phyloP scores from a whole-genome alignment of 192 early-diverging fungal species.

The Chytriomyces sp. region DNA sequence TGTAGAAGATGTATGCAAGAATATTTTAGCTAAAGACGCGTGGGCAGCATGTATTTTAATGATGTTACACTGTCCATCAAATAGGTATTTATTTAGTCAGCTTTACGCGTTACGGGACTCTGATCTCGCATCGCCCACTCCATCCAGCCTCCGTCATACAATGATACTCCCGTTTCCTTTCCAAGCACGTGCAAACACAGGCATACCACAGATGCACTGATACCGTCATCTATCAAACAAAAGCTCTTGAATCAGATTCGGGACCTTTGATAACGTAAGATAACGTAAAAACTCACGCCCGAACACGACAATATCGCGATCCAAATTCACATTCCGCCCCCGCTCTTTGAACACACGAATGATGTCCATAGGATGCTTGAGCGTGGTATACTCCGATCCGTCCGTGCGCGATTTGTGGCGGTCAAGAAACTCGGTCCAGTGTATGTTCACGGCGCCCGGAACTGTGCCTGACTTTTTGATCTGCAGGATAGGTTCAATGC shows the following conservation, averaged over 20 bases:
- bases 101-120: conserved; percentile 9
- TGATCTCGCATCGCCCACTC: conserved; percentile 14
- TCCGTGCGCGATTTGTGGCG: neutral
- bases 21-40: no score
- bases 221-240: conserved; percentile 25
- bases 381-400: neutral
- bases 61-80: no score
- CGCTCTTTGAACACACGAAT: conserved; percentile 23
- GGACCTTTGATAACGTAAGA: neutral
- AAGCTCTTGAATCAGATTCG: neutral
- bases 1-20: no score
- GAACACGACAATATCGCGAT: conserved; percentile 17
- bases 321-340: conserved; percentile 16
- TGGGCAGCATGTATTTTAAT: no score
- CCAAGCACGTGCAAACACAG: conserved; percentile 24
- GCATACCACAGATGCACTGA: conserved; percentile 16
- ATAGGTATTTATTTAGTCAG: no score
- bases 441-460: conserved; percentile 20
- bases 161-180: conserved; percentile 13
- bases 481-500: neutral
- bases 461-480: conserved; percentile 20
- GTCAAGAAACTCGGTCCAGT: conserved; percentile 23
- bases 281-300: conserved; percentile 10
- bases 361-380: conserved; percentile 17
- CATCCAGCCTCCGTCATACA: conserved; percentile 30